These are phyloP conservation scores for Lecanicillium sp. DNA, from an alignment of 2,329 filamentous ascomycete genomes.

Conservation along the genomic window DNA sequence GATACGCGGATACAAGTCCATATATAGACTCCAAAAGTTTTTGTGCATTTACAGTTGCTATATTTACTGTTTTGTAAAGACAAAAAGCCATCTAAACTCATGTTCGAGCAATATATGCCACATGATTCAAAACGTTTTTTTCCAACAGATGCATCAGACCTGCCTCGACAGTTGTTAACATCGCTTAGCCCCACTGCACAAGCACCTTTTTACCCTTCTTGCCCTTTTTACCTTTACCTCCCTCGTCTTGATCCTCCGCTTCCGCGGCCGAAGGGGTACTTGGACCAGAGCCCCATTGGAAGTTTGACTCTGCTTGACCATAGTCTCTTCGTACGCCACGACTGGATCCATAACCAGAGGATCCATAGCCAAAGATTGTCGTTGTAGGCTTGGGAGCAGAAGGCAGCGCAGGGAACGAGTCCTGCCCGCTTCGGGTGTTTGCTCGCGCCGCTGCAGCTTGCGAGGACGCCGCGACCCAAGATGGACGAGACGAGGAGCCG, in stretches of 20 bases:
- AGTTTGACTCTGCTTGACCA: constrained; percentile 38
- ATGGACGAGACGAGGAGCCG: constrained; percentile 6
- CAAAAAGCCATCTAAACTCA: too few species aligned
- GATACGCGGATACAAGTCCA: too few species aligned
- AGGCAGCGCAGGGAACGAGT: constrained; percentile 78
- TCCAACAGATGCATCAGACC: too few species aligned
- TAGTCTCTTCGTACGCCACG: constrained; percentile 45
- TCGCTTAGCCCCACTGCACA: constrained; percentile 47
- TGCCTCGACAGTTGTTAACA: too few species aligned
- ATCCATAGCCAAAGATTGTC: constrained; percentile 54
- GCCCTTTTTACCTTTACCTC: constrained; percentile 42
- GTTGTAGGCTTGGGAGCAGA: constrained; percentile 61
- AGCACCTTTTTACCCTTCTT: constrained; percentile 48
- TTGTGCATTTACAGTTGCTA: too few species aligned
- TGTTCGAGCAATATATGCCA: too few species aligned
- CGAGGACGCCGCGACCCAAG: constrained; percentile 16
- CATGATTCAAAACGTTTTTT: too few species aligned
- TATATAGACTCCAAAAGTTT: too few species aligned
- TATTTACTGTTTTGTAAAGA: too few species aligned
- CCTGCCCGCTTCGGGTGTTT: constrained; percentile 27
- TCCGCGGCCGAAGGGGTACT: constrained; percentile 17
- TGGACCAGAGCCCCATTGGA: constrained; percentile 38
- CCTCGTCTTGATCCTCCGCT: constrained; percentile 17
- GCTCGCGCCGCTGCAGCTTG: constrained; percentile 6
- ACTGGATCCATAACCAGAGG: constrained; percentile 50